phyloP scores from a whole-genome alignment of 225 moss, liverwort and hornwort genomes.

The Bryum argenteum region DNA sequence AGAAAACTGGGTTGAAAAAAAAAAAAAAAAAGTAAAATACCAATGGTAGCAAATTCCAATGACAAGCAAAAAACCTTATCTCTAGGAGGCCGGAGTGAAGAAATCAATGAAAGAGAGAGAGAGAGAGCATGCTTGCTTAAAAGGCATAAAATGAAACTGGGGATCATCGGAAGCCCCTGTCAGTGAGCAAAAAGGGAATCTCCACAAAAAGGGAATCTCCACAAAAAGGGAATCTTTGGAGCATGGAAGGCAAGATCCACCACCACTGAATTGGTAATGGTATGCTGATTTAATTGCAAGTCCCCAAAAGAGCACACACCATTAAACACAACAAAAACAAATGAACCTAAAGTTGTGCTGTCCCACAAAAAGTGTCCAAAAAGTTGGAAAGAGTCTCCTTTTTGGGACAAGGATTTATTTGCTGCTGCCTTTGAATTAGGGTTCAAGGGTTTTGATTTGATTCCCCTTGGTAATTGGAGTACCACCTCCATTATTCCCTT shows the following conservation, averaged over 20 bases:
- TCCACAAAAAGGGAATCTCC: constrained; percentile 40
- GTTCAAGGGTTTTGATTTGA: constrained; percentile 22
- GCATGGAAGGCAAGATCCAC: constrained; percentile 24
- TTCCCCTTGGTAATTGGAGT: constrained; percentile 32
- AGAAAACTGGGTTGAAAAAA: too few species aligned
- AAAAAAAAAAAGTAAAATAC: too few species aligned
- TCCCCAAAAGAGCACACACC: background rate
- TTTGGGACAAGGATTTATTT: background rate
- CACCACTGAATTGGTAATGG: too few species aligned
- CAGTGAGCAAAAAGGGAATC: constrained; percentile 32
- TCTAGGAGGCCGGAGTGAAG: constrained; percentile 28
- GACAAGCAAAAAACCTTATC: constrained; percentile 28
- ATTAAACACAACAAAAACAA: too few species aligned
- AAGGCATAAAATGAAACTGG: too few species aligned
- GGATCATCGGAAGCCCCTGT: constrained; percentile 1
- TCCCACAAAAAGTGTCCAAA: too few species aligned
- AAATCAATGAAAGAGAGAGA: constrained; percentile 29
- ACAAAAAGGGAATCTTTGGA: constrained; percentile 34
- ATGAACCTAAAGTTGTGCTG: too few species aligned
- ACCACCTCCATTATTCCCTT: constrained; percentile 30
- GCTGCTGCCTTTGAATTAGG: constrained; percentile 15
- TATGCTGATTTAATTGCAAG: constrained; percentile 23
- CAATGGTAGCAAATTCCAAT: too few species aligned
- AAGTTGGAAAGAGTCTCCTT: constrained; percentile 23
- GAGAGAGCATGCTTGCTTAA: background rate